A percentile compares a stretch with the other conserved stretches of the same genome.
Conservation (phyloP, 2,329 filamentous ascomycete species). For the Hypoxylon sp. region DNA sequence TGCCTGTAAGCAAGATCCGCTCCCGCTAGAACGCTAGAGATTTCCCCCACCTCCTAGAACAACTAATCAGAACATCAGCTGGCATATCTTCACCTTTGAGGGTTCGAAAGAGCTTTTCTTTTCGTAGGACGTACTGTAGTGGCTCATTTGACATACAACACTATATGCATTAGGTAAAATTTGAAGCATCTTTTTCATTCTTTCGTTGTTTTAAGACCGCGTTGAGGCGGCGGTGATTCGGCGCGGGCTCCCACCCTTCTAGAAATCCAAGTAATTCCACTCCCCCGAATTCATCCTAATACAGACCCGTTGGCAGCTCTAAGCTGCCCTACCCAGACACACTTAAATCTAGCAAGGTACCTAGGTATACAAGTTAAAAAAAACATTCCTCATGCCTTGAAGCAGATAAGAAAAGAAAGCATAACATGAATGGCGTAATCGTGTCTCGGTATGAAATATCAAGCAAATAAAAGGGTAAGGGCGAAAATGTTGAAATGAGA, state of each 20-base stretch:
- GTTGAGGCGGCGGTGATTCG: background rate
- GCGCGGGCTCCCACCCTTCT: too few species aligned
- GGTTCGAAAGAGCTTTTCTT: background rate
- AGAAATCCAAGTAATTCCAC: too few species aligned
- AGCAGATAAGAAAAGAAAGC: too few species aligned
- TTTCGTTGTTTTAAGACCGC: background rate
- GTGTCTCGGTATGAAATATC: too few species aligned
- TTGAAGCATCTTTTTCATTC: background rate
- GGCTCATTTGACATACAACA: background rate
- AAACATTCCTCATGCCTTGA: background rate
- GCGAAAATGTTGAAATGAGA: background rate
- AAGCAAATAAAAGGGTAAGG: background rate
- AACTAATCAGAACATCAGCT: background rate
- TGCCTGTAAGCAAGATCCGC: constrained; percentile 12
- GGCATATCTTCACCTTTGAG: background rate
- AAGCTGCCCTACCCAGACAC: too few species aligned
- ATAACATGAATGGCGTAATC: too few species aligned
- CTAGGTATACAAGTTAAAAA: background rate
- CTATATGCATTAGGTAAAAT: background rate
- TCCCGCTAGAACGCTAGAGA: constrained; percentile 8
- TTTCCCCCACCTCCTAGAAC: background rate
- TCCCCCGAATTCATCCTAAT: too few species aligned
- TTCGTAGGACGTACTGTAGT: background rate
- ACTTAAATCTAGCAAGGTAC: background rate
- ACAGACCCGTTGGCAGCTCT: too few species aligned